Base-by-base conservation (phyloP, 495 filamentous ascomycete genomes). In the Pyrenula massariospora region DNA sequence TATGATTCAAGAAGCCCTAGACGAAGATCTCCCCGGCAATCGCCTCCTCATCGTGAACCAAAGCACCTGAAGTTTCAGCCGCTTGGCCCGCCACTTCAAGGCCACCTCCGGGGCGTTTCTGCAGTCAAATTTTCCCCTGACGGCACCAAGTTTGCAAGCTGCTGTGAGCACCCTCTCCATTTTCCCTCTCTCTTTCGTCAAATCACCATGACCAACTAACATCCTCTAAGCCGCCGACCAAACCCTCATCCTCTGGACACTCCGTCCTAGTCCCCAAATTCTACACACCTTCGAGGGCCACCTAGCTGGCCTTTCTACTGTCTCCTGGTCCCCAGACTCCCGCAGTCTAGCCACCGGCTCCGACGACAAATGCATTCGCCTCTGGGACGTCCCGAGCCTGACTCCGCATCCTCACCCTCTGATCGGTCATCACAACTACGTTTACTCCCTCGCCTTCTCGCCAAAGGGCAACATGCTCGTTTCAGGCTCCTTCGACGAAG, bases 381-480 rank as follows among this genome's bases (percentile, higher is more conserved):
- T 97, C 2, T 98, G 93, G 93, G 86, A 96, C 67, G 77, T 89
- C 19, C 71, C 81, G 12, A 92, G 88, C 0, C 84, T 75, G 60
- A 80, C 84, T 77, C 65, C 85, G 60, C 75, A 85, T 67, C 71
- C 78, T 0, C 73, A 70, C 22, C 83, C 87, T 8, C 76, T 96
- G 59, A 69, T 84, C 25, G 91, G 93, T 48, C 93, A 98, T 66
- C 91, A 96, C 66, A 96, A 91, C 66, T 96, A 96, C 73, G 84
- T 98, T 50, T 96, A 92, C 69, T 85, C 85, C 36, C 77, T 98
- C 52, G 89, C 91, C 21, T 98, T 96, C 69, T 88, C 88, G 15
- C 93, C 94, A 1, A 95, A 95, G 70, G 94, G 93, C 42, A 97
- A 96, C 63, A 95, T 96, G 63, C 80, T 98, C 19, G 93, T 87